Percentiles rank a stretch among this genome's conserved stretches.
Conservation (phyloP, 2,329 filamentous ascomycete species). For the Colletotrichum sp. region DNA sequence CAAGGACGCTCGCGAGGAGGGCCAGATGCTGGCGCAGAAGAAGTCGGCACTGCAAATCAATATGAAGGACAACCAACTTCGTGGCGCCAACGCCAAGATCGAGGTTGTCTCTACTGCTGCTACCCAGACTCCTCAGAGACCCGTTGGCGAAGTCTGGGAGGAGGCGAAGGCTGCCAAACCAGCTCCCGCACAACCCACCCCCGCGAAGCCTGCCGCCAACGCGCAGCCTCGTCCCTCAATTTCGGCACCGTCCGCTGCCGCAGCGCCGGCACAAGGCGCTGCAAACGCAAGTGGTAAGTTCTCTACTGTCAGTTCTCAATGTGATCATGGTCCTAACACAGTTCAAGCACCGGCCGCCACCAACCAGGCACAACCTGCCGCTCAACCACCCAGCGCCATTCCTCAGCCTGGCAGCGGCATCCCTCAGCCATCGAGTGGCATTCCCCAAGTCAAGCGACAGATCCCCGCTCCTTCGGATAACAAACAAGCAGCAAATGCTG, state of each 20-base stretch:
- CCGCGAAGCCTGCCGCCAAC: slow-evolving; percentile 14
- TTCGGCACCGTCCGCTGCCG: neutral
- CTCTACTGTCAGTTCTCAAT: slow-evolving; percentile 9
- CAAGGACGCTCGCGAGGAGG: slow-evolving; percentile 62
- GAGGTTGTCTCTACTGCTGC: slow-evolving; percentile 82
- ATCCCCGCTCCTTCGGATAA: neutral
- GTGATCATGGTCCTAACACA: neutral
- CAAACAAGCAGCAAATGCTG: neutral
- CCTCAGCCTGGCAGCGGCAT: slow-evolving; percentile 2
- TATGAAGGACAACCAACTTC: slow-evolving; percentile 75
- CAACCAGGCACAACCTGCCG: neutral
- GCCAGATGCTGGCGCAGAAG: slow-evolving; percentile 75
- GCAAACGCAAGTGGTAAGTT: slow-evolving; percentile 17
- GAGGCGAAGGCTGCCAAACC: slow-evolving; percentile 65
- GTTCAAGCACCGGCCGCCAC: neutral
- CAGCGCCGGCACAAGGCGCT: slow-evolving; percentile 21
- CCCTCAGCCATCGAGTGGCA: neutral
- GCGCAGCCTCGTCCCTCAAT: slow-evolving; percentile 14
- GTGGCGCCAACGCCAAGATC: slow-evolving; percentile 72
- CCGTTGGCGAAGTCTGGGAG: slow-evolving; percentile 87
- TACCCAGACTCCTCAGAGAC: slow-evolving; percentile 81
- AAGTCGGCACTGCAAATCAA: slow-evolving; percentile 77
- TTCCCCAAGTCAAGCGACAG: slow-evolving; percentile 14
- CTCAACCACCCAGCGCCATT: neutral
- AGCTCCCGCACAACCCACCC: slow-evolving; percentile 23